Percentiles rank a stretch among this genome's conserved stretches.
These are phyloP conservation scores for Amylocystis lapponica DNA, from an alignment of 768 basidiomycete species.

Conservation along the genomic window DNA sequence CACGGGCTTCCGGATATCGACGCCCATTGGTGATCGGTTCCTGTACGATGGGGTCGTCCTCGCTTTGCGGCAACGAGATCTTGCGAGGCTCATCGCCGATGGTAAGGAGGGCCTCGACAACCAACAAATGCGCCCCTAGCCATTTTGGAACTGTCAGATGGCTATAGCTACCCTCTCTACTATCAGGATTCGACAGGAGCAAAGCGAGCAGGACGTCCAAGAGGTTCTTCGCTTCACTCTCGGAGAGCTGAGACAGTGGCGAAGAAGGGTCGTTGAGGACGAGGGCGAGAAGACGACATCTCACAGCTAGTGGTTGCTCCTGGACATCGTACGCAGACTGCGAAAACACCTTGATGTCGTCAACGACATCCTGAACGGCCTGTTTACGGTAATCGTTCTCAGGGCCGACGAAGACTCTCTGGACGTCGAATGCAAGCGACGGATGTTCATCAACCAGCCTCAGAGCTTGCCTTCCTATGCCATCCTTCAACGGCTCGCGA, in stretches of 20 bases:
- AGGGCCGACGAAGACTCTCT: constrained; percentile 70
- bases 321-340: constrained; percentile 58
- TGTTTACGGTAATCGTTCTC: constrained; percentile 52
- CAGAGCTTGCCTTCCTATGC: constrained; percentile 66
- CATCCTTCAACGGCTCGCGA: constrained; percentile 59
- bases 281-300: constrained; percentile 82
- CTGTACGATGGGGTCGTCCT: constrained; percentile 54
- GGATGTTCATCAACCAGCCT: constrained; percentile 81
- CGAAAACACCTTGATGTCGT: constrained; percentile 69
- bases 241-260: constrained; percentile 37
- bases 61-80: constrained; percentile 62
- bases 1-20: constrained; percentile 51
- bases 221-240: constrained; percentile 47
- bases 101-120: constrained; percentile 78
- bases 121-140: constrained; percentile 81
- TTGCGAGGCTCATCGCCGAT: constrained; percentile 66
- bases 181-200: constrained; percentile 50
- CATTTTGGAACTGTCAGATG: constrained; percentile 68
- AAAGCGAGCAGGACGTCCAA: constrained; percentile 68
- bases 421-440: constrained; percentile 84
- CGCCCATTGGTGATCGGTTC: constrained; percentile 57
- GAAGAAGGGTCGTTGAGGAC: constrained; percentile 72
- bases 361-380: constrained; percentile 67
- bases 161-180: constrained; percentile 45
- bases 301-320: constrained; percentile 73